Base-by-base conservation (phyloP, 2,329 filamentous ascomycete species). In the Aureobasidium pullulans region DNA sequence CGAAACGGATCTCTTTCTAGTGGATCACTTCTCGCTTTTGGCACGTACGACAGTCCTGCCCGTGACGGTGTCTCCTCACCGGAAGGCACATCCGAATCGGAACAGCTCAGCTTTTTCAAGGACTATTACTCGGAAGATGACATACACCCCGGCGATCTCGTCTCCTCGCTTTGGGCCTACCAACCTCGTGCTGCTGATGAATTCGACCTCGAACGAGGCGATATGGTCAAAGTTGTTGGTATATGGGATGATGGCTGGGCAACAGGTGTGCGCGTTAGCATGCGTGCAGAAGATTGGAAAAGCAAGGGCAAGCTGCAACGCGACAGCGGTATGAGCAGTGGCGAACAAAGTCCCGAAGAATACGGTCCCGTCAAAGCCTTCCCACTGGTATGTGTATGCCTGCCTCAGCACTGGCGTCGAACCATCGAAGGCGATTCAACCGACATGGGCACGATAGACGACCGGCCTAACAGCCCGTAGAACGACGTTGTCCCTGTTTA, bases 221-320 rank as follows among this genome's bases (percentile, higher is more conserved):
- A 99, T 70, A 96, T 99, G 92, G 82, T 99, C 69, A 97, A 96
- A 76, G 87, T 99, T 13, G 88, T 97, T 34, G 94, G 94, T 63
- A 99, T 99, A 65, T 99, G 94, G 94, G 94, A 99, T 69, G 94
- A 99, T 71, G 94, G 94, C 48, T 99, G 94, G 94, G 94, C 94
- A 10, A 99, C 94, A 1, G 94, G 94, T 67, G 82, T 96, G 59
- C 81, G 95, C 70, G 77, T 96, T 59, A 81, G 87, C 57, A 89
- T 96, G 67, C 82, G 84, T 59, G 91, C 91, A 2, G 93, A 97
- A 62, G 90, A 96, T 64, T 96, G 90, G 85, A 89, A 96, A 66
- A 81, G 82, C 44, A 66, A 69, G 6, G 64, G 63, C 31, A 86
- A 89, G 68, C 78, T 85, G 36, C 91, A 96, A 70, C 84, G 94